Conservation (phyloP, 495 filamentous ascomycete genomes). For the Copromyces sp. region DNA sequence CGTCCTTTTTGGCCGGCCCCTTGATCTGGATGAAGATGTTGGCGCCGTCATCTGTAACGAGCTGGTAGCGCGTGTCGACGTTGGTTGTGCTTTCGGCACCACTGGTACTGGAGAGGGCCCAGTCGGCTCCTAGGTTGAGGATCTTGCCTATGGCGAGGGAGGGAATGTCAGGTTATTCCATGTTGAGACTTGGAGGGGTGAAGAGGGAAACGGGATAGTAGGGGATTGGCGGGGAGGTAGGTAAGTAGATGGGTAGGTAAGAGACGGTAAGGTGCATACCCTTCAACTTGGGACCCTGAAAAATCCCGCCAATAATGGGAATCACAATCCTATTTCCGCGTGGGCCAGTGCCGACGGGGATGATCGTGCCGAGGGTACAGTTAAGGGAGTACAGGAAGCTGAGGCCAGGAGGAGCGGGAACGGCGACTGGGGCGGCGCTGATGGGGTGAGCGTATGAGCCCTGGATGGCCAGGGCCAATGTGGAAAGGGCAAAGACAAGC, state of each 20-base stretch:
- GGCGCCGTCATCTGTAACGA: constrained; percentile 21
- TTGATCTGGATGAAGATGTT: constrained; percentile 21
- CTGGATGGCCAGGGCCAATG: neutral
- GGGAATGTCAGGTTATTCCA: neutral
- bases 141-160: constrained; percentile 13
- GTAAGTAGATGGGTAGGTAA: neutral
- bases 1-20: constrained; percentile 18
- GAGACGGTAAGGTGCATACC: neutral
- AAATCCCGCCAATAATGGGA: constrained; percentile 18
- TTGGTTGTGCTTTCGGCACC: constrained; percentile 8
- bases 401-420: constrained; percentile 11
- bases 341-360: constrained; percentile 11
- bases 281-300: constrained; percentile 11
- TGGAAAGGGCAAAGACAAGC: neutral
- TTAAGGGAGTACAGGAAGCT: constrained; percentile 21
- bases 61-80: constrained; percentile 22
- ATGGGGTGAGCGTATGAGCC: neutral
- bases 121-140: constrained; percentile 22
- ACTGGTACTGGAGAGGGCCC: constrained; percentile 15
- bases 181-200: too few species aligned
- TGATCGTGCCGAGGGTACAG: constrained; percentile 11
- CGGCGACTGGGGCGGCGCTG: neutral
- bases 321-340: constrained; percentile 14
- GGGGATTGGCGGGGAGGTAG: too few species aligned
- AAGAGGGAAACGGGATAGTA: too few species aligned